Base-by-base conservation (phyloP, 2,329 filamentous ascomycete genomes). In the Aspergillus fijiensis region DNA sequence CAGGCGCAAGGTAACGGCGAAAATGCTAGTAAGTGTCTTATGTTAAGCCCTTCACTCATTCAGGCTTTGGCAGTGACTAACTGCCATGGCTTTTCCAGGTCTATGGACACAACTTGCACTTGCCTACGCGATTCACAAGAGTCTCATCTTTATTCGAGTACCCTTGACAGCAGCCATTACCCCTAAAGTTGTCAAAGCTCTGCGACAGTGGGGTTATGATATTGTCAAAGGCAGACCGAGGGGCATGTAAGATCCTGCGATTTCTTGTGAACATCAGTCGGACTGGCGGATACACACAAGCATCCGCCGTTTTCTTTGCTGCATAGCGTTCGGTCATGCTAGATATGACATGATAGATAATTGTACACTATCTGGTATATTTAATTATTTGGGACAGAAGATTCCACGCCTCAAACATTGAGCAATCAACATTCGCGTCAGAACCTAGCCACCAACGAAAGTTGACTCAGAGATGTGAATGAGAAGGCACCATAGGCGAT, bases 91-190 rank as follows among this genome's bases (percentile, higher is more conserved):
- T 49, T 25, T 33, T 45, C 39, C 65, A 89, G 86, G 85, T 69
- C 80, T 89, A 54, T 89, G 86, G 85, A 98, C 95, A 9, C 92
- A 97, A 73, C 81, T 99, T 31, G 92, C 91, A 16, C 84, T 99
- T 52, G 95, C 95, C 12, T 99, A 99, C 72, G 94, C 94, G 29
- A 91, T 99, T 60, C 95, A 99, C 82, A 99, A 99, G 80, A 96
- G 90, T 68, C 92, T 98, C 76, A 97, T 99, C 70, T 96, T 99
- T 76, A 77, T 98, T 66, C 87, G 95, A n/a, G 92, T 99, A 10
- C 95, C 95, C 9, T 79, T 98, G 64, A 95, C 95, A 1, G 92
- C 91, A 12, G 94, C 92, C 2, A 83, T 98, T 35, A 92, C 91
- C 9, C 95, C 95, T 1, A 97, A 96, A 77, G 88, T 98, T n/a